A percentile compares a stretch with the other conserved stretches of the same genome.
Evolutionary conservation across 495 filamentous ascomycete species (phyloP).

Genomic region (Penicillium chermesinum): DNA sequence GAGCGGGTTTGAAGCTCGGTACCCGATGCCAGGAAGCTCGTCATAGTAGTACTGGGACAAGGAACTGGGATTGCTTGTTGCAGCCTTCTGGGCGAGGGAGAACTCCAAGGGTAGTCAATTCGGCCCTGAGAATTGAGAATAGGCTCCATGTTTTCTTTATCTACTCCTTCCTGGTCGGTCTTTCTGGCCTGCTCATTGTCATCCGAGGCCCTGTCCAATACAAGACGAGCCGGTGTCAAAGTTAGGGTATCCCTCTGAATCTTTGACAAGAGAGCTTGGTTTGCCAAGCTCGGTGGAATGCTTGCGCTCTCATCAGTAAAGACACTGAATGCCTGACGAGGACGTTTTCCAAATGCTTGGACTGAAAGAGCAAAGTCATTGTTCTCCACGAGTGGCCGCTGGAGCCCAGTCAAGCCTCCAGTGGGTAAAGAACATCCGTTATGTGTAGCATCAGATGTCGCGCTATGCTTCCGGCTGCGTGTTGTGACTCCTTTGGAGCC

Average conservation of each 20-base stretch:
- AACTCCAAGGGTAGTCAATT: constrained; percentile 31
- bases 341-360: constrained; percentile 14
- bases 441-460: not conserved
- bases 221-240: constrained; percentile 19
- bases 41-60: constrained; percentile 31
- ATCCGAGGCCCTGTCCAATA: constrained; percentile 18
- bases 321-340: constrained; percentile 27
- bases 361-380: constrained; percentile 27
- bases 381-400: constrained; percentile 18
- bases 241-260: constrained; percentile 12
- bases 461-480: constrained; percentile 2
- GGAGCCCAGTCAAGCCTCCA: constrained; percentile 2
- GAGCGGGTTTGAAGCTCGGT: constrained; percentile 31
- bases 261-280: constrained; percentile 5
- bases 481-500: constrained; percentile 11
- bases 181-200: constrained; percentile 9
- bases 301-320: constrained; percentile 29
- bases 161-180: constrained; percentile 1
- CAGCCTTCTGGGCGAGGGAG: constrained; percentile 27
- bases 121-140: constrained; percentile 30
- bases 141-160: constrained; percentile 47
- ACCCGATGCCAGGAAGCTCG: constrained; percentile 25
- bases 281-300: constrained; percentile 7
- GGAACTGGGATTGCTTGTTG: constrained; percentile 21
- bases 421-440: not conserved